Conservation (phyloP, 2,329 filamentous ascomycete species). For the Aureobasidium sp. region DNA sequence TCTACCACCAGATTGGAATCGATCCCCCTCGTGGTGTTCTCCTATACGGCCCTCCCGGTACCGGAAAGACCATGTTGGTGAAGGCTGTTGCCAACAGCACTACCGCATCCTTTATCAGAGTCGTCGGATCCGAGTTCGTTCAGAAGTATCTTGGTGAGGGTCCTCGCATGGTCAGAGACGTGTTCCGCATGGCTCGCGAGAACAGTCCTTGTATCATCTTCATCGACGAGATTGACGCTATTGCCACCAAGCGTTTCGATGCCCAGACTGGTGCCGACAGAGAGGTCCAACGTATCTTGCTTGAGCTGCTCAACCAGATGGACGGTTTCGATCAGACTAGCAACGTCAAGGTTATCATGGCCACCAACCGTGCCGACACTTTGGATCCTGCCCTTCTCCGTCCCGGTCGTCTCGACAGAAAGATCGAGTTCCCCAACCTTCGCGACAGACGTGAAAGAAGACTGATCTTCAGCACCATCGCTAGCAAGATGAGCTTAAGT, state of each 20-base stretch:
- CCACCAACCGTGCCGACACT: constrained; percentile 95
- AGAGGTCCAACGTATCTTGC: constrained; percentile 95
- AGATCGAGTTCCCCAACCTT: constrained; percentile 97
- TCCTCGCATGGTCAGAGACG: constrained; percentile 96
- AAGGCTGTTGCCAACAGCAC: constrained; percentile 98
- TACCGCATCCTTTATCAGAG: constrained; percentile 94
- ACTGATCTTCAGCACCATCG: constrained; percentile 96
- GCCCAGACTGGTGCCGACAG: constrained; percentile 95
- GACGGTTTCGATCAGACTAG: constrained; percentile 98
- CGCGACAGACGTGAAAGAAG: constrained; percentile 89
- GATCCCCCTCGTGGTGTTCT: constrained; percentile 94
- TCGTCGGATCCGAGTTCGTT: constrained; percentile 96
- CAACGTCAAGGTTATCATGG: constrained; percentile 99
- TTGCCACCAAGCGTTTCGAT: constrained; percentile 98
- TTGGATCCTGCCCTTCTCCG: constrained; percentile 90
- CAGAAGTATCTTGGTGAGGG: constrained; percentile 98
- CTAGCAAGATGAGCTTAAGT: constrained; percentile 90
- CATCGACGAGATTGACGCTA: constrained; percentile 98
- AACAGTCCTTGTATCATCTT: constrained; percentile 99
- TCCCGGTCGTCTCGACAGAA: constrained; percentile 89
- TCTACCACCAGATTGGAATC: constrained; percentile 99
- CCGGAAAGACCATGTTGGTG: constrained; percentile 93
- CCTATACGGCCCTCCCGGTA: constrained; percentile 90
- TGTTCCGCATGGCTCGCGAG: constrained; percentile 97
- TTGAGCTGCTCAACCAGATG: constrained; percentile 98